phyloP scores from a whole-genome alignment of 1,284 basidiomycete genomes.

The Phlebopus sp. region DNA sequence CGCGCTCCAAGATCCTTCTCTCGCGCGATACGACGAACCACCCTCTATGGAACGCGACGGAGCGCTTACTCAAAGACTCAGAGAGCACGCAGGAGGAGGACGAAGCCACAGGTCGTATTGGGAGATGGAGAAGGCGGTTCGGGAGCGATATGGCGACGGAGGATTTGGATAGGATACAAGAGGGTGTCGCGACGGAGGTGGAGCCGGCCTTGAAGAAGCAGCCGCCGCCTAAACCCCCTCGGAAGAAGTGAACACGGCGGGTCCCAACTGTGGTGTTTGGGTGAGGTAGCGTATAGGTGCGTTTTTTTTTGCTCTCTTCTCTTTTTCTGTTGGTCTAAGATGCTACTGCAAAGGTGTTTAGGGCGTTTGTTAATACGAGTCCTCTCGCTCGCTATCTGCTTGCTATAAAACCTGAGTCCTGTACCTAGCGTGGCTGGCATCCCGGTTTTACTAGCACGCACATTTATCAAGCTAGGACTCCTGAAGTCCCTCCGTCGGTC shows the following conservation, averaged over 20 bases:
- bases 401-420: too few species aligned
- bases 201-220: slow-evolving; percentile 27
- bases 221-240: slow-evolving; percentile 1
- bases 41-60: slow-evolving; percentile 68
- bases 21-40: slow-evolving; percentile 86
- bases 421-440: too few species aligned
- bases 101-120: slow-evolving; percentile 69
- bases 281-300: too few species aligned
- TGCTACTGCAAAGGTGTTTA: too few species aligned
- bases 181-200: slow-evolving; percentile 22
- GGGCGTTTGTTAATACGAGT: too few species aligned
- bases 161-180: slow-evolving; percentile 30
- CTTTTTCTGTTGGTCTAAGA: too few species aligned
- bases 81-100: slow-evolving; percentile 63
- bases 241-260: slow-evolving; percentile 12
- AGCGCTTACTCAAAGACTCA: slow-evolving; percentile 50
- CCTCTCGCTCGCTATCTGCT: too few species aligned
- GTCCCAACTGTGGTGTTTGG: too few species aligned
- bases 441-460: too few species aligned
- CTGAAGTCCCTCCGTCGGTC: too few species aligned
- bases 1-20: slow-evolving; percentile 67
- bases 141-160: slow-evolving; percentile 52
- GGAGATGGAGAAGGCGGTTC: slow-evolving; percentile 77
- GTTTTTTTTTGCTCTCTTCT: too few species aligned
- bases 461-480: too few species aligned